These are phyloP conservation scores for Golubevia sp. DNA, from an alignment of 1,284 basidiomycete genomes.

Conservation along the genomic window DNA sequence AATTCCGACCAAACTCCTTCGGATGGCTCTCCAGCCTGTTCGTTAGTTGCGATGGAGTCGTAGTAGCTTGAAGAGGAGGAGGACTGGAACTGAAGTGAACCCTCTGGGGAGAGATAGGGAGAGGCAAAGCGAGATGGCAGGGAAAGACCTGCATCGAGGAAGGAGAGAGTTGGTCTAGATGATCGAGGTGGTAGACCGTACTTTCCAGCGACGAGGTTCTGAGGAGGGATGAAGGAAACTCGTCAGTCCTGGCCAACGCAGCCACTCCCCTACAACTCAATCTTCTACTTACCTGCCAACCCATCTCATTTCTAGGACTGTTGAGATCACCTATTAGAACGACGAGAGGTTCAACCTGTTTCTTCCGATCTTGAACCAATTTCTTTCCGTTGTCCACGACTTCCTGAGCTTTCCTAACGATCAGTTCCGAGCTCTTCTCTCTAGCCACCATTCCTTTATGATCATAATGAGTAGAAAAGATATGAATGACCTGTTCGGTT, in stretches of 20 bases:
- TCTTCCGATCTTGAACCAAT: neutral
- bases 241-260: neutral
- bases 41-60: neutral
- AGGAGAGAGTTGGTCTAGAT: conserved; percentile 10
- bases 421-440: conserved; percentile 22
- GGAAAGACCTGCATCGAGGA: conserved; percentile 27
- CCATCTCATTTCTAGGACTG: conserved; percentile 27
- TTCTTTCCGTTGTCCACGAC: conserved; percentile 13
- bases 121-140: conserved; percentile 16
- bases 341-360: conserved; percentile 17
- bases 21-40: conserved; percentile 31
- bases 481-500: conserved; percentile 22
- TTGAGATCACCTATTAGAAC: conserved; percentile 40
- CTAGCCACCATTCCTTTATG: conserved; percentile 30
- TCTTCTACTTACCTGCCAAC: conserved; percentile 19
- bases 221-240: neutral
- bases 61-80: neutral
- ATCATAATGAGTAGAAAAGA: conserved; percentile 44
- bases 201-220: conserved; percentile 26
- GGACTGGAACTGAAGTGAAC: conserved; percentile 15
- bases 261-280: neutral
- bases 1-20: too few relatives aligned
- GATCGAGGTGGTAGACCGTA: conserved; percentile 11
- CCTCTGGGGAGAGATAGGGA: conserved; percentile 16
- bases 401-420: conserved; percentile 19